phyloP scores from a whole-genome alignment of 2,329 filamentous ascomycete genomes.

The Neonectria faginata region DNA sequence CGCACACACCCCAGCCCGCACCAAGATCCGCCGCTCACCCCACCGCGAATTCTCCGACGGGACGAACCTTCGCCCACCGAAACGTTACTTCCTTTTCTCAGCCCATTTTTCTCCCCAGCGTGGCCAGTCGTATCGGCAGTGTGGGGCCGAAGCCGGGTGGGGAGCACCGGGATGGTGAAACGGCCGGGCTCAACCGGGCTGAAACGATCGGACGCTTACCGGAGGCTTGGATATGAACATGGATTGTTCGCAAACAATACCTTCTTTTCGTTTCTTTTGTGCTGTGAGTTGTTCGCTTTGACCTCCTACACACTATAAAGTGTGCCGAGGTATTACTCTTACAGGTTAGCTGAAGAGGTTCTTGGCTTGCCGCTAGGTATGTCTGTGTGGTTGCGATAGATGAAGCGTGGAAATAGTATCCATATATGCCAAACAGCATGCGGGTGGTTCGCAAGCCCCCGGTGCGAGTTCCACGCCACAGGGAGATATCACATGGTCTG shows the following conservation, averaged over 20 bases:
- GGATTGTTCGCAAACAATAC: background rate
- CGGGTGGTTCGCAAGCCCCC: background rate
- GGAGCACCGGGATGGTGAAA: constrained; percentile 9
- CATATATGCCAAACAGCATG: constrained; percentile 17
- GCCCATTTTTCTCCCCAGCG: constrained; percentile 4
- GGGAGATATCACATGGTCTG: background rate
- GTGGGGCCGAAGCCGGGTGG: background rate
- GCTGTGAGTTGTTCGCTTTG: constrained; percentile 12
- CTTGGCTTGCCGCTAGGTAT: background rate
- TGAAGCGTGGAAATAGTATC: background rate
- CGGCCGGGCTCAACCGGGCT: constrained; percentile 10
- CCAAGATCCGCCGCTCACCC: background rate
- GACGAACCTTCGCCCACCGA: constrained; percentile 10
- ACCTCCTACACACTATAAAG: background rate
- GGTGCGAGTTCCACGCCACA: background rate
- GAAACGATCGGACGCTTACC: constrained; percentile 21
- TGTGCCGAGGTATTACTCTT: constrained; percentile 18
- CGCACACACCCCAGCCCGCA: background rate
- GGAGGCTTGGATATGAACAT: background rate
- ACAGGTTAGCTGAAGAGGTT: constrained; percentile 3
- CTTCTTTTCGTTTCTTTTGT: background rate
- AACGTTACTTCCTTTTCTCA: constrained; percentile 9
- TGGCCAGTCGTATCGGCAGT: constrained; percentile 2
- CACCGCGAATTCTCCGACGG: constrained; percentile 20
- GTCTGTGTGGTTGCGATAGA: constrained; percentile 23